These are phyloP conservation scores for Urtica urens DNA, from an alignment of 306 rosid genomes.

Conservation along the genomic window DNA sequence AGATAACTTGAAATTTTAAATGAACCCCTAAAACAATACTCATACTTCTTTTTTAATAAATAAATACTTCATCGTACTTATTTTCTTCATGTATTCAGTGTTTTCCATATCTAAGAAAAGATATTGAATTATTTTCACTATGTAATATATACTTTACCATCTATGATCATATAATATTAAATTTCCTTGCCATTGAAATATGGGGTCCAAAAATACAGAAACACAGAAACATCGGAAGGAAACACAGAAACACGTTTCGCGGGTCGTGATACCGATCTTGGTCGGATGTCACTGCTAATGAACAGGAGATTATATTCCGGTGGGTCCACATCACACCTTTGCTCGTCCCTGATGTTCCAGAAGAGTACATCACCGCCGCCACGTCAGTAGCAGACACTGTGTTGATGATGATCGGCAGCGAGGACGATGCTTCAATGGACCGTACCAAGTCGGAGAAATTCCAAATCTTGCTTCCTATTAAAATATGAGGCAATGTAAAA, in stretches of 20 bases:
- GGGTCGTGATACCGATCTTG: slow-evolving; percentile 33
- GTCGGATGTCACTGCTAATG: slow-evolving; percentile 45
- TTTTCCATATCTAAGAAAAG: too few species aligned
- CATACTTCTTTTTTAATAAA: too few species aligned
- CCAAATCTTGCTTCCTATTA: slow-evolving; percentile 9
- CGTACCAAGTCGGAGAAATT: slow-evolving; percentile 33
- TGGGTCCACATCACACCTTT: slow-evolving; percentile 74
- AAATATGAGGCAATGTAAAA: too few species aligned
- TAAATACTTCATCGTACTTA: slow-evolving; percentile 42
- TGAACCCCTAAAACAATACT: too few species aligned
- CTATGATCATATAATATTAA: too few species aligned
- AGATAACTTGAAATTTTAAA: too few species aligned
- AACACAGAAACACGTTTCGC: slow-evolving; percentile 36
- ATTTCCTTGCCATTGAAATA: slow-evolving; percentile 39
- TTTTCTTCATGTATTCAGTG: slow-evolving; percentile 30
- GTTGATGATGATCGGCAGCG: slow-evolving; percentile 23
- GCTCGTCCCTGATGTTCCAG: slow-evolving; percentile 77
- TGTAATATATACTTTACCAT: too few species aligned
- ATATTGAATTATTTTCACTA: too few species aligned
- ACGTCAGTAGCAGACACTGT: slow-evolving; percentile 62
- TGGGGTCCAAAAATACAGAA: slow-evolving; percentile 61
- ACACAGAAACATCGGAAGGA: slow-evolving; percentile 85
- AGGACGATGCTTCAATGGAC: slow-evolving; percentile 10
- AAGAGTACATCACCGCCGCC: slow-evolving; percentile 68
- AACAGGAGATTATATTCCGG: slow-evolving; percentile 47